A percentile compares a stretch with the other conserved stretches of the same genome.
These are phyloP conservation scores for Fusarium redolens DNA, from an alignment of 2,329 filamentous ascomycete genomes.

Conservation along the genomic window DNA sequence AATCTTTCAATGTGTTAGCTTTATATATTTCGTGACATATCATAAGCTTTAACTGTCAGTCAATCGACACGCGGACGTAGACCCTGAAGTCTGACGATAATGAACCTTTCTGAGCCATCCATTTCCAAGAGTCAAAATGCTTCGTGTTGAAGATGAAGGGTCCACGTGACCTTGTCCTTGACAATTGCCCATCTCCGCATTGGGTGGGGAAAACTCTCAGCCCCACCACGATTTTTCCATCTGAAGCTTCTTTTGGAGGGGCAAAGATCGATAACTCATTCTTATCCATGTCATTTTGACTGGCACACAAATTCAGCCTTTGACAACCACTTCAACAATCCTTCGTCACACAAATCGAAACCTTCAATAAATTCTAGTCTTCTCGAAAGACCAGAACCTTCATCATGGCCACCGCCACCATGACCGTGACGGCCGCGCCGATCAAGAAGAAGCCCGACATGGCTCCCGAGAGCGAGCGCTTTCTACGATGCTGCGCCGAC, in stretches of 20 bases:
- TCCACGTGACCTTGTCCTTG: conserved; percentile 25
- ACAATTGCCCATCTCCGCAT: conserved; percentile 34
- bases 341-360: accelerated
- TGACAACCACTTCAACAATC: background rate
- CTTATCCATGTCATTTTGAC: conserved; percentile 5
- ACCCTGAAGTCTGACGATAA: background rate
- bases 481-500: conserved; percentile 92
- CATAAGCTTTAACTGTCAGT: background rate
- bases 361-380: accelerated
- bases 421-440: conserved; percentile 71
- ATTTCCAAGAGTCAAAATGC: background rate
- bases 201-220: conserved; percentile 28
- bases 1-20: background rate
- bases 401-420: conserved; percentile 66
- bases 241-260: conserved; percentile 41
- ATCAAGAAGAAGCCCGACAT: conserved; percentile 80
- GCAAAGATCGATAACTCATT: conserved; percentile 34
- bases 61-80: background rate
- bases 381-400: background rate
- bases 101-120: background rate
- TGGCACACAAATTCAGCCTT: background rate
- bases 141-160: background rate
- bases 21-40: background rate
- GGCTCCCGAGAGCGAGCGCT: conserved; percentile 93
- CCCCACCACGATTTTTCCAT: conserved; percentile 41